These are phyloP conservation scores for Ogataea trehalophila DNA, from an alignment of 805 yeast genomes.

Conservation along the genomic window DNA sequence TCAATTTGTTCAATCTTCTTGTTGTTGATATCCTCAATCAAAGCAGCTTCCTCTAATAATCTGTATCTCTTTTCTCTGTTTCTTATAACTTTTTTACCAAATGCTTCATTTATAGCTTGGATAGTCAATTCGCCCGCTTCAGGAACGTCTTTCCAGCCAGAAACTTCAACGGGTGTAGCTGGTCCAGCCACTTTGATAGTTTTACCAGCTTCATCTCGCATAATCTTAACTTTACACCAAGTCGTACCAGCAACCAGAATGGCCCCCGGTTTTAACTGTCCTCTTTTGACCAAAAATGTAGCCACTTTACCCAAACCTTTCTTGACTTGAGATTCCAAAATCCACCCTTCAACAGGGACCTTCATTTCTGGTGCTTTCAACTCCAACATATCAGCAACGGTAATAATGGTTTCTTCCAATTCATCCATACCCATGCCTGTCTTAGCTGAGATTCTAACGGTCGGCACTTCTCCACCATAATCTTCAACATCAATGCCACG, in stretches of 20 bases:
- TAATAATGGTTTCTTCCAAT: slow-evolving; percentile 81
- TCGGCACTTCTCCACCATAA: slow-evolving; percentile 93
- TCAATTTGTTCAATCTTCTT: slow-evolving; percentile 52
- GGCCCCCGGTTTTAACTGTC: slow-evolving; percentile 65
- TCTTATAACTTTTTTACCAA: slow-evolving; percentile 69
- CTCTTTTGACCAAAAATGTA: slow-evolving; percentile 77
- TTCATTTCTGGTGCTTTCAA: slow-evolving; percentile 55
- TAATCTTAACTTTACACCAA: slow-evolving; percentile 75
- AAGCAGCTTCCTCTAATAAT: slow-evolving; percentile 52
- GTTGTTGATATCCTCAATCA: slow-evolving; percentile 67
- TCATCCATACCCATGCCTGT: slow-evolving; percentile 89
- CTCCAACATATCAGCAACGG: slow-evolving; percentile 81
- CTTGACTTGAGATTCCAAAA: slow-evolving; percentile 78
- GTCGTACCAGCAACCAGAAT: slow-evolving; percentile 83
- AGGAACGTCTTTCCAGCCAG: slow-evolving; percentile 94
- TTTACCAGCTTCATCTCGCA: slow-evolving; percentile 72
- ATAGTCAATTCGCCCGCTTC: slow-evolving; percentile 83
- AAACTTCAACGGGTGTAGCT: slow-evolving; percentile 81
- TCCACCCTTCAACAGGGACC: slow-evolving; percentile 74
- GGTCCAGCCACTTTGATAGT: slow-evolving; percentile 67
- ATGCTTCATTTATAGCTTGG: slow-evolving; percentile 67
- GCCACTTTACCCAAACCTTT: slow-evolving; percentile 84
- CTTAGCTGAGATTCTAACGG: slow-evolving; percentile 80
- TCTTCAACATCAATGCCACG: slow-evolving; percentile 84
- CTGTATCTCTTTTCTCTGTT: slow-evolving; percentile 55